Conservation (phyloP, 202 grass and related monocot genomes). For the Cymbopogon flexuosus region DNA sequence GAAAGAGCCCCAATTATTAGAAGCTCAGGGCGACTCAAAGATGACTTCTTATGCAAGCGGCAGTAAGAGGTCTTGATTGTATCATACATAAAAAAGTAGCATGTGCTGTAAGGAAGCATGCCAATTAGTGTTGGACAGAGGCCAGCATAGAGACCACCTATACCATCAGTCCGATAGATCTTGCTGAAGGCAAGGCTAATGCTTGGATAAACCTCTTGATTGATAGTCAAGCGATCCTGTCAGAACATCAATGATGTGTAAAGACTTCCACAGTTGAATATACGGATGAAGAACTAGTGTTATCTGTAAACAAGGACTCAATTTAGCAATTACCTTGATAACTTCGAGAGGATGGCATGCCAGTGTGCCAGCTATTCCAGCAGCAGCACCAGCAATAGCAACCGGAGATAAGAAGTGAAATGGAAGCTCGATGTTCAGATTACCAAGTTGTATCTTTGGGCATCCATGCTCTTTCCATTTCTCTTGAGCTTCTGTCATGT, state of each 20-base stretch:
- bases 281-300: background rate
- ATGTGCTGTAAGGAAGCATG: conserved; percentile 92
- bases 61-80: conserved; percentile 77
- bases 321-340: conserved; percentile 52
- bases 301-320: conserved; percentile 1
- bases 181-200: conserved; percentile 63
- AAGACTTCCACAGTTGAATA: background rate
- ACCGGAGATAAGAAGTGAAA: conserved; percentile 60
- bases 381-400: conserved; percentile 72
- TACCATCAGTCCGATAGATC: conserved; percentile 58
- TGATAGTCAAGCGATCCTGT: conserved; percentile 82
- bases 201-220: conserved; percentile 54
- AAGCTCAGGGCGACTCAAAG: conserved; percentile 65
- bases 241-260: conserved; percentile 11
- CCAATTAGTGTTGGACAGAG: conserved; percentile 71
- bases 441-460: conserved; percentile 54
- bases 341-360: conserved; percentile 94
- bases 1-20: conserved; percentile 73
- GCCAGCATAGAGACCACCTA: conserved; percentile 72
- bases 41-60: conserved; percentile 56
- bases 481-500: conserved; percentile 56
- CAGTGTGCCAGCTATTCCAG: conserved; percentile 71
- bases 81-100: conserved; percentile 88
- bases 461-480: conserved; percentile 62
- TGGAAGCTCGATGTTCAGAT: conserved; percentile 47